Conservation (phyloP, 1,139 yeast genomes). For the Yamadazyma aaseri region DNA sequence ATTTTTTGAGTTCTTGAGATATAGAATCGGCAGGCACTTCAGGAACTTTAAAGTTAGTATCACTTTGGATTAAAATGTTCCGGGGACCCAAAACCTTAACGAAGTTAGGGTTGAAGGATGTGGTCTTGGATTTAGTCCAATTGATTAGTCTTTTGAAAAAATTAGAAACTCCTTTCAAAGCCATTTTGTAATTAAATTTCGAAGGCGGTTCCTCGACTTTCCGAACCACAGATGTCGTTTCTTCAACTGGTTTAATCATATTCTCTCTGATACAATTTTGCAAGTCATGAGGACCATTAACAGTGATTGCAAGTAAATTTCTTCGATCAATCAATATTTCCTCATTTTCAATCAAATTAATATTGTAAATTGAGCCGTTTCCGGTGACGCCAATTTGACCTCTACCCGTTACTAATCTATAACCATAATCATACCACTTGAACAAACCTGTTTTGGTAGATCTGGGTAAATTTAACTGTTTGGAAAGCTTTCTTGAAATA, state of each 20-base stretch:
- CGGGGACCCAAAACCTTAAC: constrained; percentile 57
- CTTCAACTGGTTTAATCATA: neutral
- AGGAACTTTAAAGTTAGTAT: constrained; percentile 16
- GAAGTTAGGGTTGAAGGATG: constrained; percentile 25
- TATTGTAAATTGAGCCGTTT: constrained; percentile 52
- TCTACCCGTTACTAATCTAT: constrained; percentile 52
- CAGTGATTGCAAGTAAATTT: constrained; percentile 51
- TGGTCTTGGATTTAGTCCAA: neutral
- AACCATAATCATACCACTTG: constrained; percentile 37
- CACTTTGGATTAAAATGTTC: constrained; percentile 49
- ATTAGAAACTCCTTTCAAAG: neutral
- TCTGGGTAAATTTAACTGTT: constrained; percentile 12
- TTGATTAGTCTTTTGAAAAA: neutral
- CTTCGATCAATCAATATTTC: constrained; percentile 47
- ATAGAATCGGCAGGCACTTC: constrained; percentile 15
- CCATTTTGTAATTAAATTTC: neutral
- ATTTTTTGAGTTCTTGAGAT: constrained; percentile 9
- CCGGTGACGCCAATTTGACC: constrained; percentile 61
- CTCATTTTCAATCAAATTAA: constrained; percentile 46
- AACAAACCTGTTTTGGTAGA: constrained; percentile 36
- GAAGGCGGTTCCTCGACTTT: neutral
- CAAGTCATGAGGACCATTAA: constrained; percentile 50
- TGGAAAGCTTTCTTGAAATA: constrained; percentile 35
- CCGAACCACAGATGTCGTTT: neutral
- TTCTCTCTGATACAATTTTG: constrained; percentile 29